phyloP scores from a whole-genome alignment of 192 early-diverging fungal genomes.

The Backusella circina region DNA sequence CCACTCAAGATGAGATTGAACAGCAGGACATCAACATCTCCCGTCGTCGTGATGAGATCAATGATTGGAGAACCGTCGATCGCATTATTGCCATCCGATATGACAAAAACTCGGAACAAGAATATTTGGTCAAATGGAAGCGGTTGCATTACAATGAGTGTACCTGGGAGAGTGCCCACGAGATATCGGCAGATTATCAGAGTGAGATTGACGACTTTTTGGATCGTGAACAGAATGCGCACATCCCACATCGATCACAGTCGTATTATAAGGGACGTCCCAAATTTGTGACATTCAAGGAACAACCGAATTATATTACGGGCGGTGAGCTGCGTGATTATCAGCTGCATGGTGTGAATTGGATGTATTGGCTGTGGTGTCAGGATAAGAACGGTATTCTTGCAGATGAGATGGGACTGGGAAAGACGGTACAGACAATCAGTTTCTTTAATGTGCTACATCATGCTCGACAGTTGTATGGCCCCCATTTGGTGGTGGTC shows the following conservation, averaged over 20 bases:
- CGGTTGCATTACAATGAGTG: constrained; percentile 82
- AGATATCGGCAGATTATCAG: constrained; percentile 68
- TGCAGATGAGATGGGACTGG: constrained; percentile 94
- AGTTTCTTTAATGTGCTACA: constrained; percentile 89
- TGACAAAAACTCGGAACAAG: constrained; percentile 43
- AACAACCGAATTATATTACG: constrained; percentile 78
- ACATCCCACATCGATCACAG: constrained; percentile 69
- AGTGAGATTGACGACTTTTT: constrained; percentile 82
- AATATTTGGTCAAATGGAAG: constrained; percentile 95
- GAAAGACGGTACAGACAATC: constrained; percentile 97
- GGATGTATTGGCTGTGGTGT: constrained; percentile 96
- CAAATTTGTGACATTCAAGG: constrained; percentile 69
- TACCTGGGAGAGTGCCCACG: constrained; percentile 85
- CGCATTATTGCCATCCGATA: constrained; percentile 76
- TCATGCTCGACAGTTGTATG: constrained; percentile 79
- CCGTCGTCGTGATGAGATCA: constrained; percentile 72
- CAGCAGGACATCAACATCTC: constrained; percentile 82
- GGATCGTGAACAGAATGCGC: constrained; percentile 69
- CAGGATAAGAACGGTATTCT: constrained; percentile 94
- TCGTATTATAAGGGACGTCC: constrained; percentile 59
- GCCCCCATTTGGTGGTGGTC: constrained; percentile 95
- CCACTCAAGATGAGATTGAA: constrained; percentile 87
- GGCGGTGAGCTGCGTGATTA: constrained; percentile 94
- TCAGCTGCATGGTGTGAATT: constrained; percentile 92
- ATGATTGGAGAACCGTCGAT: constrained; percentile 86